phyloP scores from a whole-genome alignment of 768 basidiomycete species.

The Gautieria morchelliformis region DNA sequence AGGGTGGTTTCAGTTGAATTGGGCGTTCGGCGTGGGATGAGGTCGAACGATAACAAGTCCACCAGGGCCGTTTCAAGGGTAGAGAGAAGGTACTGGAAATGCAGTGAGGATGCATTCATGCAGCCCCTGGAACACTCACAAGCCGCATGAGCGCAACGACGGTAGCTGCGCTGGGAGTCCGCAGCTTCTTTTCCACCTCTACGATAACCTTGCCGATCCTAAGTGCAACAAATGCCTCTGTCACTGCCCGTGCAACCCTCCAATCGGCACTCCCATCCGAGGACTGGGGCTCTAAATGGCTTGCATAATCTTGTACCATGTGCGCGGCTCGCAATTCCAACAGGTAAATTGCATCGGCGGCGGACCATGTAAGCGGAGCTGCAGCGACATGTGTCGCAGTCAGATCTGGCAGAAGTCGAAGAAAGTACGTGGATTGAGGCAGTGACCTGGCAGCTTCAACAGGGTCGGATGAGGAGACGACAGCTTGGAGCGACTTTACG shows the following conservation, averaged over 20 bases:
- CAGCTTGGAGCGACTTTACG: constrained; percentile 32
- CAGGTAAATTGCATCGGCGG: constrained; percentile 33
- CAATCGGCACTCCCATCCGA: constrained; percentile 48
- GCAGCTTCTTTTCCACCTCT: constrained; percentile 17
- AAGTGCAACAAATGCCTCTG: constrained; percentile 58
- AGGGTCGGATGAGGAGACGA: constrained; percentile 14
- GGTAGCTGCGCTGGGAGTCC: constrained; percentile 12
- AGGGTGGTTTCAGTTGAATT: not conserved
- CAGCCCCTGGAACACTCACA: constrained; percentile 8
- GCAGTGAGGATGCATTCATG: not conserved
- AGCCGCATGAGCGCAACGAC: constrained; percentile 21
- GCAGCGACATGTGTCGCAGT: not conserved
- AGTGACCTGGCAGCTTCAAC: constrained; percentile 21
- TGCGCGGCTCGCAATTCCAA: constrained; percentile 61
- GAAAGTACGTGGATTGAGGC: constrained; percentile 43
- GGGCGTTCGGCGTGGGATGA: constrained; percentile 22
- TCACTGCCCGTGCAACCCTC: constrained; percentile 51
- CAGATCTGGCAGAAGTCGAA: constrained; percentile 36
- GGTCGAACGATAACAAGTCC: constrained; percentile 49
- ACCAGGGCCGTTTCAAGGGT: constrained; percentile 44
- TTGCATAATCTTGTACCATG: constrained; percentile 36
- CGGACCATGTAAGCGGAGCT: constrained; percentile 24
- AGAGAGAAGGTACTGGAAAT: constrained; percentile 47
- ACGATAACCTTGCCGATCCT: constrained; percentile 42
- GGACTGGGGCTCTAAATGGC: constrained; percentile 21